Base-by-base conservation (phyloP, 352 stramenopile genomes). In the Phytophthora lateralis region DNA sequence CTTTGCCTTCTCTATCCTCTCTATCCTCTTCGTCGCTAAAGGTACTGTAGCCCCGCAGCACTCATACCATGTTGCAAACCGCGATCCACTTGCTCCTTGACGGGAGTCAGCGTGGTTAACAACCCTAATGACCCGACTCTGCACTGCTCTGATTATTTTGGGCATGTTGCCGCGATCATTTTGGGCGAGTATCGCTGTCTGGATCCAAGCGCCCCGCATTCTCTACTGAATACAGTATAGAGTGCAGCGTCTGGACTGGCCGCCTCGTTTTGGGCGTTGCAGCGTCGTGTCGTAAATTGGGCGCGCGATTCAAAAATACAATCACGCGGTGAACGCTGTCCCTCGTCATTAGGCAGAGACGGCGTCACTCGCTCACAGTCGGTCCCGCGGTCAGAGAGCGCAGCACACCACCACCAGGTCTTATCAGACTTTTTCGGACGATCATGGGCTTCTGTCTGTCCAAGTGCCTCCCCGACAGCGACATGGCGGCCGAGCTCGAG, bases 371-470 rank as follows among this genome's bases (percentile, higher is more conserved):
- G 27, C 35, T 66, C 43, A 69, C 60, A 65, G 27, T 50, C 49
- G 38, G 52, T 50, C 30, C 47, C 43, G 49, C 60, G 37, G 37
- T 30, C 46, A 66, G 30, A 55, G 30, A 63, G 42, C 26, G 6
- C 4, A 30, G 26, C 26, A 30, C 26, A 30, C 26, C 21, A 30
- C 26, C 21, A 24, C 21, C 21, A 24, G 21, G 21, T 24, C 21
- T 1, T 3, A 24, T 24, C 21, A 24, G 21, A 24, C 21, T 24
- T 3, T 24, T 24, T 24, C 21, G 21, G 21, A 24, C 21, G 21
- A 83, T 20, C 35, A 96, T 96, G 85, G 87, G 87, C 18, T 88
- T 85, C 63, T 96, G 87, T 76, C 75, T 96, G 51, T 92, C 87
- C 62, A 88, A 83, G 54, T 96, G 85, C 73, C 73, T 94, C 56